Percentiles rank a stretch among this genome's conserved stretches.
Conservation (phyloP, 2,329 filamentous ascomycete genomes). For the Drechslerella stenobrocha region DNA sequence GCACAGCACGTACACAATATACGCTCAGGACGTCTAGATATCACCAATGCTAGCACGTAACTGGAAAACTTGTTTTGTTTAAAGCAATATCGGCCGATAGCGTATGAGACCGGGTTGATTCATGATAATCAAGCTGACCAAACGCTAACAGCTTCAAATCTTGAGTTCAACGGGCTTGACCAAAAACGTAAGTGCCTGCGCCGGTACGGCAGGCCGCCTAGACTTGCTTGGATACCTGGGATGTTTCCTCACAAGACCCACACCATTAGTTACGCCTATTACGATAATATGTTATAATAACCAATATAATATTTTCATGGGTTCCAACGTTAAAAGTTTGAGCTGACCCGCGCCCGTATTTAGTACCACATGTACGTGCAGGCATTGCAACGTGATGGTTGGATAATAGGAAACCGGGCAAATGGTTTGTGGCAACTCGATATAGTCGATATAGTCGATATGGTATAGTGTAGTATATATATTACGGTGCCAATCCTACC, state of each 20-base stretch:
- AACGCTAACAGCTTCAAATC: background rate
- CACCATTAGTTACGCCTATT: no score
- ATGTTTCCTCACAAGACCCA: conserved; percentile 38
- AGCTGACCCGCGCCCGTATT: background rate
- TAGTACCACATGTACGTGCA: background rate
- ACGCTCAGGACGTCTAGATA: background rate
- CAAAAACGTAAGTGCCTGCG: conserved; percentile 45
- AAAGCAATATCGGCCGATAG: background rate
- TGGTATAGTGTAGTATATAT: no score
- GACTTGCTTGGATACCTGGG: conserved; percentile 38
- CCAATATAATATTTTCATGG: background rate
- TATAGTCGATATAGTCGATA: no score
- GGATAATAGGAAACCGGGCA: background rate
- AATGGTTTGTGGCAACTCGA: no score
- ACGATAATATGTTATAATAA: conserved; percentile 17
- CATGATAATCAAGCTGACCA: conserved; percentile 4
- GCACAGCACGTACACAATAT: background rate
- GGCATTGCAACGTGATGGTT: background rate
- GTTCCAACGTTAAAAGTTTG: background rate
- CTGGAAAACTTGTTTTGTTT: background rate
- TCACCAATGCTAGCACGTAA: background rate
- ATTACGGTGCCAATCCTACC: no score
- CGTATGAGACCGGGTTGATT: background rate
- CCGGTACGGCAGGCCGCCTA: conserved; percentile 43
- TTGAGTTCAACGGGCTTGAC: conserved; percentile 27